Evolutionary conservation across 352 stramenopile species (phyloP).

Genomic region (Globisporangium radiosum): DNA sequence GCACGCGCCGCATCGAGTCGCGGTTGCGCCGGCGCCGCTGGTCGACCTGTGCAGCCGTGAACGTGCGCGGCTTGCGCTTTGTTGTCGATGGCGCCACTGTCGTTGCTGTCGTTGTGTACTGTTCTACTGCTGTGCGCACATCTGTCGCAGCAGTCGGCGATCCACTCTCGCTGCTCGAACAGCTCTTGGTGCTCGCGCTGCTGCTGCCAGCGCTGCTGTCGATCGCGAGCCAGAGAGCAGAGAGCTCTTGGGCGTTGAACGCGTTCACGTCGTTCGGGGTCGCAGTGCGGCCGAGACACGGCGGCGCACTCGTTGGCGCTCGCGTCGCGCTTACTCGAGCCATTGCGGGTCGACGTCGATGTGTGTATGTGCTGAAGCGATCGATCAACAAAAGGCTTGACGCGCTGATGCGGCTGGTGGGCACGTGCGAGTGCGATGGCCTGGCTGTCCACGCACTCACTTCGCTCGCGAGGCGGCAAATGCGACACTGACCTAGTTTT

Average conservation of each 20-base stretch:
- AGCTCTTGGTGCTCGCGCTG: not conserved
- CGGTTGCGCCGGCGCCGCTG: slow-evolving; percentile 21
- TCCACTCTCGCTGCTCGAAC: not conserved
- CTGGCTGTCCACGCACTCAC: no score
- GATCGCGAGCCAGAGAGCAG: slow-evolving; percentile 7
- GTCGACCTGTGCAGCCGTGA: slow-evolving; percentile 7
- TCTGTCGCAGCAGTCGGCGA: not conserved
- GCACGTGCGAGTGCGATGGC: no score
- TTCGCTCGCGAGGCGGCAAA: no score
- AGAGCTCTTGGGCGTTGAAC: slow-evolving; percentile 6
- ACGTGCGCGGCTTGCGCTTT: slow-evolving; percentile 7
- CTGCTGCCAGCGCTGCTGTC: not conserved
- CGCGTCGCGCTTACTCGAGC: not conserved
- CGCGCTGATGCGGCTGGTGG: no score
- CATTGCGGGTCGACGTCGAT: not conserved
- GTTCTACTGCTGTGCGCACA: not conserved
- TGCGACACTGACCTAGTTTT: no score
- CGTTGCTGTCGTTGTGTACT: not conserved
- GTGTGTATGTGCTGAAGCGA: no score
- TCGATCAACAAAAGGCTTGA: no score
- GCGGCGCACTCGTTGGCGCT: not conserved
- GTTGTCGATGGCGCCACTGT: not conserved
- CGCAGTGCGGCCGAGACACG: not conserved
- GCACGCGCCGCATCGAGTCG: slow-evolving; percentile 25
- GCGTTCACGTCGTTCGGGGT: not conserved